A percentile compares a stretch with the other conserved stretches of the same genome.
These are phyloP conservation scores for Corylus heterophylla DNA, from an alignment of 306 rosid genomes.

Conservation along the genomic window DNA sequence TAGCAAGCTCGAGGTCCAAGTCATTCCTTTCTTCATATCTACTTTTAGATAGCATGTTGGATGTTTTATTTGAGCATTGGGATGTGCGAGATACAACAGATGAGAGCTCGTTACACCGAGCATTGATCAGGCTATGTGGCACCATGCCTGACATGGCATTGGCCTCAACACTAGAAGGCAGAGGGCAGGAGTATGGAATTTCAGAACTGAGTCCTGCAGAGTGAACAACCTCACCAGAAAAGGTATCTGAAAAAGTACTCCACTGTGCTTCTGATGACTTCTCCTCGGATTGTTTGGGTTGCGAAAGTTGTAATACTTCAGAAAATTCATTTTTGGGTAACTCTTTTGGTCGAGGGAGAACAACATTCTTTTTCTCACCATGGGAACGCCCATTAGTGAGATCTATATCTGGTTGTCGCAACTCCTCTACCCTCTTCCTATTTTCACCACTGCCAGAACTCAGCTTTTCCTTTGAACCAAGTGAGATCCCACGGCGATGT, in stretches of 20 bases:
- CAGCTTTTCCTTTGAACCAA: constrained; percentile 35
- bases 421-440: constrained; percentile 37
- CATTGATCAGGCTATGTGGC: constrained; percentile 26
- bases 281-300: constrained; percentile 39
- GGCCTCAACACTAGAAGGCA: constrained; percentile 35
- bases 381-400: constrained; percentile 28
- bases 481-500: constrained; percentile 36
- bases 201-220: constrained; percentile 43
- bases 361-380: constrained; percentile 39
- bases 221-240: constrained; percentile 42
- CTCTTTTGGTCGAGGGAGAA: constrained; percentile 49
- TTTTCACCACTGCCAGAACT: constrained; percentile 32
- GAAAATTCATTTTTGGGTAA: constrained; percentile 38
- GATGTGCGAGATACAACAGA: constrained; percentile 33
- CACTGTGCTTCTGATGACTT: constrained; percentile 39
- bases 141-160: constrained; percentile 32
- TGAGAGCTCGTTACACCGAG: constrained; percentile 33
- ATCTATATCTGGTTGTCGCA: constrained; percentile 35
- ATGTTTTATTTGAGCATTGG: constrained; percentile 33
- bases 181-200: constrained; percentile 49
- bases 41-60: constrained; percentile 33
- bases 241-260: constrained; percentile 47
- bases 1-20: constrained; percentile 22
- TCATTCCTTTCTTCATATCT: constrained; percentile 28
- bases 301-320: constrained; percentile 35